Conservation (phyloP, 2,329 filamentous ascomycete species). For the Penicillium nordicum region DNA sequence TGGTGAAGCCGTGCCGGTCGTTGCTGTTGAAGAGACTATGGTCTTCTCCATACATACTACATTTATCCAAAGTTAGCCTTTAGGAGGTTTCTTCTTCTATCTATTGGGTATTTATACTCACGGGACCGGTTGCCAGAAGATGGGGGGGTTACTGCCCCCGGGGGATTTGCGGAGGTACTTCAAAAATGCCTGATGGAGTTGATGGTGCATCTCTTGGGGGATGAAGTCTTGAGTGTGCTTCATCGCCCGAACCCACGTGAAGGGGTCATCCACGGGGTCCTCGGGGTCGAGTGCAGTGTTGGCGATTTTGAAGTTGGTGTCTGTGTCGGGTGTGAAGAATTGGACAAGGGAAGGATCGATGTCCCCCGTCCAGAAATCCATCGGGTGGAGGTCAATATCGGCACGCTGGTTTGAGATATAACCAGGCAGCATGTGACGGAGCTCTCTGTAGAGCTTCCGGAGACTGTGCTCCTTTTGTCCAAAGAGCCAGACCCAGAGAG, state of each 20-base stretch:
- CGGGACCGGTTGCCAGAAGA: background rate
- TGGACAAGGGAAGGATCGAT: background rate
- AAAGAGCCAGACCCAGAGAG: background rate
- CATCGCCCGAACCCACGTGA: background rate
- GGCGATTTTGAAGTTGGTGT: background rate
- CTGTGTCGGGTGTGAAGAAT: background rate
- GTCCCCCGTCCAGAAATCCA: background rate
- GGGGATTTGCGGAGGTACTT: slow-evolving; percentile 1
- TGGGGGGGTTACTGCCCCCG: background rate
- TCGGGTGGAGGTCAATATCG: background rate
- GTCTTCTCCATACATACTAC: background rate
- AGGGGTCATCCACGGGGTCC: background rate
- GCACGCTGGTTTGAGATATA: background rate
- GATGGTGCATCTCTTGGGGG: background rate
- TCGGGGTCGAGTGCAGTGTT: background rate
- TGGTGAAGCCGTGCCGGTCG: slow-evolving; percentile 1
- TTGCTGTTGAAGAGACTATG: background rate
- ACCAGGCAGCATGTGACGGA: background rate
- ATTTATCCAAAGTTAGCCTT: background rate
- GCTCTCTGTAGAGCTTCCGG: background rate
- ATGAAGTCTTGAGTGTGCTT: background rate
- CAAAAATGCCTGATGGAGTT: background rate
- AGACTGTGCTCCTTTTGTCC: background rate
- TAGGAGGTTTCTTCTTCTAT: too few species aligned
- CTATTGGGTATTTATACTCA: background rate